Evolutionary conservation across 352 stramenopile genomes (phyloP).

Genomic region (Lagenidium giganteum): DNA sequence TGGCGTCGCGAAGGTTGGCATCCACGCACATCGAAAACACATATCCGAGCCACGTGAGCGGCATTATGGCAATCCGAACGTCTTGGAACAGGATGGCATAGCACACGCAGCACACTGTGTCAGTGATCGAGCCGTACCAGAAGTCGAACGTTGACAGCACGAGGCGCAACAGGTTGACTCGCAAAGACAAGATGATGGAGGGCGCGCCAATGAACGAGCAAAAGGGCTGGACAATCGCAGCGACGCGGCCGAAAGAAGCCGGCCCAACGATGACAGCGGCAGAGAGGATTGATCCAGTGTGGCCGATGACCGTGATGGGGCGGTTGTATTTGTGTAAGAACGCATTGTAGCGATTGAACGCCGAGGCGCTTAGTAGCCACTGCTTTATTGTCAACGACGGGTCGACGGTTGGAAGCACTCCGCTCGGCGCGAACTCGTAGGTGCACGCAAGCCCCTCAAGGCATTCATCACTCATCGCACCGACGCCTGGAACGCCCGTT

Average conservation of each 20-base stretch:
- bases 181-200: constrained; percentile 6
- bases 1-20: constrained; percentile 11
- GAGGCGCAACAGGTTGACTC: constrained; percentile 4
- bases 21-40: constrained; percentile 10
- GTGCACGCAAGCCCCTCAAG: no score
- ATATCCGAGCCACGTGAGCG: constrained; percentile 12
- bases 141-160: constrained; percentile 12
- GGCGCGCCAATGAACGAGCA: constrained; percentile 3
- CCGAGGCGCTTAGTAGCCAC: background rate
- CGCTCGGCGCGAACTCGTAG: constrained; percentile 9
- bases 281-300: constrained; percentile 2
- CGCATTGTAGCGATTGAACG: background rate
- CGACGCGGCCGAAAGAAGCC: background rate
- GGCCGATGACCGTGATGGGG: no score
- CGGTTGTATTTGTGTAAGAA: background rate
- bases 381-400: constrained; percentile 6
- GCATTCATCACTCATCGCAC: no score
- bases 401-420: constrained; percentile 5
- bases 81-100: constrained; percentile 8
- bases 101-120: constrained; percentile 1
- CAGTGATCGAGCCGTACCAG: constrained; percentile 12
- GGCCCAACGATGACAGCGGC: background rate
- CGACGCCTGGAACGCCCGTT: no score
- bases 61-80: constrained; percentile 6
- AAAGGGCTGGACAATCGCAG: background rate